phyloP scores from a whole-genome alignment of 768 basidiomycete species.

The Lactifluus echinatus region DNA sequence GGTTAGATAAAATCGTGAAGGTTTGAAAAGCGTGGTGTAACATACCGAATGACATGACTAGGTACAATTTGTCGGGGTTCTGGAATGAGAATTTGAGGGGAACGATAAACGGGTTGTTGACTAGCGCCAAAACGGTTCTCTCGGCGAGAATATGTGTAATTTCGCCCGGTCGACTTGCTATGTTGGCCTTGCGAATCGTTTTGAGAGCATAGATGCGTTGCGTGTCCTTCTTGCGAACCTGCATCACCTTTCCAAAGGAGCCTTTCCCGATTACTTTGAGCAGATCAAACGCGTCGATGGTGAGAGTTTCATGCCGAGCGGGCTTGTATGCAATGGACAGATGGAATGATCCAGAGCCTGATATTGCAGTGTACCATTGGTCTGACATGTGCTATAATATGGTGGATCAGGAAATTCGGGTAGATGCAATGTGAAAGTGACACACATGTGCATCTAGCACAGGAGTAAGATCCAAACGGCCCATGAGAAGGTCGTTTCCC shows the following conservation, averaged over 20 bases:
- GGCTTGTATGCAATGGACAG: conserved; percentile 94
- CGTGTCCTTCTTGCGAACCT: conserved; percentile 98
- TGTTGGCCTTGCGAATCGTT: conserved; percentile 97
- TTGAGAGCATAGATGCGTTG: conserved; percentile 96
- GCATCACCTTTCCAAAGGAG: conserved; percentile 98
- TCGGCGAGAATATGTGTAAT: conserved; percentile 98
- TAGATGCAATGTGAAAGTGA: conserved; percentile 10
- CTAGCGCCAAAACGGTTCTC: conserved; percentile 90
- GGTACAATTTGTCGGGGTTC: conserved; percentile 91
- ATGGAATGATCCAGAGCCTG: conserved; percentile 87
- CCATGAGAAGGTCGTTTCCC: conserved; percentile 94
- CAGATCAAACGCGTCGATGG: conserved; percentile 95
- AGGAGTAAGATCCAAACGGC: conserved; percentile 84
- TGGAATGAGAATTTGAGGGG: conserved; percentile 99
- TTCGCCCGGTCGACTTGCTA: conserved; percentile 91
- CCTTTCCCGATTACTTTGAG: conserved; percentile 98
- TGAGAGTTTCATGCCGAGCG: conserved; percentile 69
- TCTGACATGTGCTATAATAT: conserved; percentile 67
- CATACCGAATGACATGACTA: conserved; percentile 93
- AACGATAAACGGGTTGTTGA: conserved; percentile 98
- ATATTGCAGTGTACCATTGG: conserved; percentile 81
- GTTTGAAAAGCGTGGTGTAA: background rate
- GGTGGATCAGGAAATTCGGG: conserved; percentile 2
- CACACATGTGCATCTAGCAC: conserved; percentile 69
- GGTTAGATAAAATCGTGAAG: background rate